Base-by-base conservation (phyloP, 192 early-diverging fungal genomes). In the Entomortierella beljakovae region DNA sequence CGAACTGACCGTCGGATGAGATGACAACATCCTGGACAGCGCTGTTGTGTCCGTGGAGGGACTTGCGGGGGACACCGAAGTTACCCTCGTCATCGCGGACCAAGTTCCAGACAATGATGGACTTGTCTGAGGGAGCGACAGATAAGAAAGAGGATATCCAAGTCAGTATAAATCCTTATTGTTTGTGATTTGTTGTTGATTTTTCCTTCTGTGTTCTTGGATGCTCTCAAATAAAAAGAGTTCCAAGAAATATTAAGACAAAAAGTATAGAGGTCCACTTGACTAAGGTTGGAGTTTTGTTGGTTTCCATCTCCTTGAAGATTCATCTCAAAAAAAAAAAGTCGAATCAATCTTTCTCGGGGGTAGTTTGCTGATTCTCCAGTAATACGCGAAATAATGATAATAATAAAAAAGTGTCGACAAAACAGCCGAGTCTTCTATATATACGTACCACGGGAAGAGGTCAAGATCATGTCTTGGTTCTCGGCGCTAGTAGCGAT, bases 1-100 rank as follows among this genome's bases (percentile, higher is more conserved):
- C 98, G 83, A 97, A 98, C 87, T 97, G 94, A 83, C 98, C 98
- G 84, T 99, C 98, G 58, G 95, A 97, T 71, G 96, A 98, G 89
- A 99, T 96, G 67, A 92, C 96, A 70, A 99, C 91, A 87, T 99
- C 98, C 85, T 96, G 89, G 68, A 99, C 96, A 81, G 98, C 97
- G 93, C 97, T 96, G 93, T 96, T 98, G 96, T 99, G 98, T 83
- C 98, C 98, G 65, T 88, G 85, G 68, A 99, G 92, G 80, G 96
- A 86, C 82, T 93, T 93, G 71, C 90, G 91, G 82, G 97, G 90
- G 62, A 92, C 81, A 84, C 96, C 98, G 86, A 95, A 99, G 90
- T 90, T 92, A 73, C 87, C 83, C 80, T 96, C 96, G 23, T 77
- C 74, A 86, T 96, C 96, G 82, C 94, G 93, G 81, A 93, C 93